A percentile compares a stretch with the other conserved stretches of the same genome.
Conservation (phyloP, 2,329 filamentous ascomycete species). For the Podosphaera aphanis region DNA sequence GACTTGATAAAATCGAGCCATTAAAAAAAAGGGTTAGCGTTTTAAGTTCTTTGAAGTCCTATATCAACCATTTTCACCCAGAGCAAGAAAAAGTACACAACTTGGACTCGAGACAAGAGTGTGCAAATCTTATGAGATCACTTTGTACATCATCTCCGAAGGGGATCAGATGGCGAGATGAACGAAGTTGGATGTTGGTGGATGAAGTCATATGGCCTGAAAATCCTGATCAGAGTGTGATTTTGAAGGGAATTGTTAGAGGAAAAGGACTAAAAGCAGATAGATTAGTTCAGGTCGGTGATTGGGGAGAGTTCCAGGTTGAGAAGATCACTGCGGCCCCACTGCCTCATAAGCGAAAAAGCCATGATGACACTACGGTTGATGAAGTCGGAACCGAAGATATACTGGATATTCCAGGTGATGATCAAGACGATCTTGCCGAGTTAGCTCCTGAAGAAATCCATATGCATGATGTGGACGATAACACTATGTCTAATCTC, state of each 20-base stretch:
- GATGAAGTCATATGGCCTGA: slow-evolving; percentile 57
- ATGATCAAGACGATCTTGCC: slow-evolving; percentile 62
- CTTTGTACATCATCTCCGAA: slow-evolving; percentile 83
- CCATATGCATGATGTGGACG: slow-evolving; percentile 45
- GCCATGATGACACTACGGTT: slow-evolving; percentile 42
- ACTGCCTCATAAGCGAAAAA: slow-evolving; percentile 34
- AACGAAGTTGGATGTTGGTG: slow-evolving; percentile 83
- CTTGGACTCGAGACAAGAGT: slow-evolving; percentile 72
- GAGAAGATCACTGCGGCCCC: slow-evolving; percentile 68
- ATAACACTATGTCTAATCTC: slow-evolving; percentile 24
- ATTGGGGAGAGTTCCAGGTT: slow-evolving; percentile 86
- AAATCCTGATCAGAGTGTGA: slow-evolving; percentile 34
- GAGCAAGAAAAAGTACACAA: slow-evolving; percentile 77
- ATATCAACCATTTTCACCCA: slow-evolving; percentile 85
- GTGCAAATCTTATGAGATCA: slow-evolving; percentile 70
- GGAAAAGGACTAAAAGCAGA: slow-evolving; percentile 77
- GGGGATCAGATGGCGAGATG: slow-evolving; percentile 85
- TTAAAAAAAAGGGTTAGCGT: slow-evolving; percentile 57
- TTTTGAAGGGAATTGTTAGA: slow-evolving; percentile 66
- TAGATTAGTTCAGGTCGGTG: slow-evolving; percentile 69
- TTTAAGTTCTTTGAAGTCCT: slow-evolving; percentile 65
- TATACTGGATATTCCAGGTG: slow-evolving; percentile 46
- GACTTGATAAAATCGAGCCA: slow-evolving; percentile 54
- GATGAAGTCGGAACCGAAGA: slow-evolving; percentile 32
- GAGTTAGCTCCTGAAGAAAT: slow-evolving; percentile 72